Percentiles rank a stretch among this genome's conserved stretches.
phyloP scores from a whole-genome alignment of 345 rosid genomes.

The Salix exigua region DNA sequence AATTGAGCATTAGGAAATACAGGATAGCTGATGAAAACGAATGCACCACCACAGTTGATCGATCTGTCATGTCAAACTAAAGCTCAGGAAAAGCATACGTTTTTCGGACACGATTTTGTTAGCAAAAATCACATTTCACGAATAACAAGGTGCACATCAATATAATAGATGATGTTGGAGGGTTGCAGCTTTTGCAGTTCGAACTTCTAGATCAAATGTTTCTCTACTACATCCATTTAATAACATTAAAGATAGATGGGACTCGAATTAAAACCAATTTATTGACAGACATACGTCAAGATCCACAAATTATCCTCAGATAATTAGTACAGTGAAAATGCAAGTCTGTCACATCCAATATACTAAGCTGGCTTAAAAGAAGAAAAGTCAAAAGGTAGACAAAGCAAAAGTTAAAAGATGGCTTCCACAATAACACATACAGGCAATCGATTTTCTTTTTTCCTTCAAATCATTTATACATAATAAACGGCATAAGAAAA shows the following conservation, averaged over 20 bases:
- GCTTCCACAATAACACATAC: not conserved
- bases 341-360: not conserved
- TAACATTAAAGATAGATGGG: not conserved
- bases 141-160: not conserved
- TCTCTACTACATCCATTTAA: not conserved
- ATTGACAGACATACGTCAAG: not conserved
- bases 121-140: not conserved
- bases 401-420: not conserved
- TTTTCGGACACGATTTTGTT: not conserved
- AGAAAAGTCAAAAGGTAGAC: not conserved
- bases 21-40: not conserved
- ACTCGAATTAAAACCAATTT: not conserved
- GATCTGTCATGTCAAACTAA: not conserved
- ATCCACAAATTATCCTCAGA: not conserved
- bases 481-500: not conserved
- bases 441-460: not conserved
- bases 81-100: not conserved
- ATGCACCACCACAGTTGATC: not conserved
- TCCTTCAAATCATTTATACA: not conserved
- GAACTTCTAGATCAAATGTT: not conserved
- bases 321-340: not conserved
- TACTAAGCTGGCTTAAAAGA: not conserved
- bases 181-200: not conserved
- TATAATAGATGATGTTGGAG: not conserved
- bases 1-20: not conserved